A percentile compares a stretch with the other conserved stretches of the same genome.
Conservation (phyloP, 179 eudicot genomes). For the Actinidia chinensis region DNA sequence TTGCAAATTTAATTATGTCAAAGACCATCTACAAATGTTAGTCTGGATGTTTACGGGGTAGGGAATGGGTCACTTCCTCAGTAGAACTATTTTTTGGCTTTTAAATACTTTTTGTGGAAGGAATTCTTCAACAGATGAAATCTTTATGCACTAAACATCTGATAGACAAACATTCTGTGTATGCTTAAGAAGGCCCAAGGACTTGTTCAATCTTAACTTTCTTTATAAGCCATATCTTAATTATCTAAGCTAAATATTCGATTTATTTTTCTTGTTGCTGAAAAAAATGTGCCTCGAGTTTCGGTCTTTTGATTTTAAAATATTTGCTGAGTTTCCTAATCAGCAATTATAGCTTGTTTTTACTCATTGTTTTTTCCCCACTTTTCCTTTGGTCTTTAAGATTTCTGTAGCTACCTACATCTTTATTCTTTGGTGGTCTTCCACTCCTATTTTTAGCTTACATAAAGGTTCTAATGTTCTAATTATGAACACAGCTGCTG, state of each 20-base stretch:
- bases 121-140: neutral
- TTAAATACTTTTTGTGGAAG: neutral
- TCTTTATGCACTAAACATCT: neutral
- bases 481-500: constrained; percentile 56
- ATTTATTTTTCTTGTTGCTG: no score
- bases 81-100: constrained; percentile 7
- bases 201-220: neutral
- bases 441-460: neutral
- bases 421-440: neutral
- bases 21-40: neutral
- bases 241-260: neutral
- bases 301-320: neutral
- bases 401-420: constrained; percentile 3
- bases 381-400: neutral
- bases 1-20: neutral
- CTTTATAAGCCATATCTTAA: no score
- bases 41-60: neutral
- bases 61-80: no score
- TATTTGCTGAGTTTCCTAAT: neutral
- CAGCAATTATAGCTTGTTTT: neutral
- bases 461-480: constrained; percentile 19
- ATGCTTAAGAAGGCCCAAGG: constrained; percentile 6
- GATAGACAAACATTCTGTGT: neutral
- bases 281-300: neutral
- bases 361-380: neutral